phyloP scores from a whole-genome alignment of 192 early-diverging fungal genomes.

The Coemansia asiatica region DNA sequence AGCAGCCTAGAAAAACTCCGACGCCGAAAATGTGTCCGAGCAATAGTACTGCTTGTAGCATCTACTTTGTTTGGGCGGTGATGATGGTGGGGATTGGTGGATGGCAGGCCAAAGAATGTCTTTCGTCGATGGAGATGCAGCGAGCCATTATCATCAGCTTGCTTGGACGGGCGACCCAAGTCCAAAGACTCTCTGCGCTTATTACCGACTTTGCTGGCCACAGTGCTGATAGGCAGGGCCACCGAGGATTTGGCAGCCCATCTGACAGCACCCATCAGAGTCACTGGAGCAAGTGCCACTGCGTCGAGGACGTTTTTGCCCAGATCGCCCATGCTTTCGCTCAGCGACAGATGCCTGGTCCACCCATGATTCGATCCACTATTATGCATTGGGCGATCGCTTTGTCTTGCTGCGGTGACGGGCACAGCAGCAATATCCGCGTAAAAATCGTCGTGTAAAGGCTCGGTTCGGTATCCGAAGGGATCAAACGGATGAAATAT shows the following conservation, averaged over 20 bases:
- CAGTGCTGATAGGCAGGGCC: slow-evolving; percentile 11
- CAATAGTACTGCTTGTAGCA: no score
- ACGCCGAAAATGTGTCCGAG: not conserved
- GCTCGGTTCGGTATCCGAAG: slow-evolving; percentile 71
- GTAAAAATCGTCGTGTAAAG: slow-evolving; percentile 58
- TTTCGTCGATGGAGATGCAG: not conserved
- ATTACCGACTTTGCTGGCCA: not conserved
- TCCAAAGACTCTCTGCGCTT: not conserved
- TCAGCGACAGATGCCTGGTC: slow-evolving; percentile 9
- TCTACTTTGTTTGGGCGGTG: no score
- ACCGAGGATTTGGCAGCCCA: slow-evolving; percentile 26
- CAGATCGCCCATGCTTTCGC: slow-evolving; percentile 25
- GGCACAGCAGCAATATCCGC: slow-evolving; percentile 55
- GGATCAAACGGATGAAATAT: slow-evolving; percentile 78
- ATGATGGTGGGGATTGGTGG: no score
- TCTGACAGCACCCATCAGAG: slow-evolving; percentile 24
- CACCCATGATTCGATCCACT: not conserved
- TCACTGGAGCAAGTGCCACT: slow-evolving; percentile 21
- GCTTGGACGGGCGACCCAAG: not conserved
- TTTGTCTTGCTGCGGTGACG: slow-evolving; percentile 12
- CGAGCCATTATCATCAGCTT: not conserved
- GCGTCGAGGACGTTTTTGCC: slow-evolving; percentile 37
- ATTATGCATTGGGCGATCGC: not conserved
- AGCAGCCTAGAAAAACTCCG: not conserved
- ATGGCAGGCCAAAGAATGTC: not conserved